Evolutionary conservation across 345 rosid genomes (phyloP).

Genomic region (Diplotaxis tenuifolia): DNA sequence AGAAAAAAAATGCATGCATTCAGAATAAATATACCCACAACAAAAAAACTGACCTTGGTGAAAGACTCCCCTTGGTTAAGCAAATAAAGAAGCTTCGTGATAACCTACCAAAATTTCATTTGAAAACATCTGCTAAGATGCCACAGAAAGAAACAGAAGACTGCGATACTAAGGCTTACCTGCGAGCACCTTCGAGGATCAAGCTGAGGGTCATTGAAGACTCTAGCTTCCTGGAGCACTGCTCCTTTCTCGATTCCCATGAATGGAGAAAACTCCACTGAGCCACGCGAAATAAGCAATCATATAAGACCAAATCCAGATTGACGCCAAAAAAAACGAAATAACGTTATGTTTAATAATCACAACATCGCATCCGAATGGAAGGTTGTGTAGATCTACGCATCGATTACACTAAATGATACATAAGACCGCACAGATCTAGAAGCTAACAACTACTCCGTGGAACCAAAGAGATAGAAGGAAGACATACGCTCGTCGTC

Average conservation of each 20-base stretch:
- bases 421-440: conserved; percentile 44
- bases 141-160: conserved; percentile 6
- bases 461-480: background rate
- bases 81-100: conserved; percentile 87
- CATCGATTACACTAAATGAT: background rate
- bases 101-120: conserved; percentile 43
- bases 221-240: conserved; percentile 96
- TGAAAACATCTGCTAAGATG: background rate
- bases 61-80: conserved; percentile 95
- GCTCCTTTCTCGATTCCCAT: conserved; percentile 97
- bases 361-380: background rate
- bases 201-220: conserved; percentile 95
- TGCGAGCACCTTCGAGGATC: conserved; percentile 97
- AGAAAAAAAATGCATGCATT: background rate
- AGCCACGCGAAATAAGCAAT: conserved; percentile 10
- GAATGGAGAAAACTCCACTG: conserved; percentile 90
- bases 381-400: conserved; percentile 8
- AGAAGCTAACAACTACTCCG: conserved; percentile 42
- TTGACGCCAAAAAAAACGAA: background rate
- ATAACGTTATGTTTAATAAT: background rate
- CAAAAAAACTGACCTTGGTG: conserved; percentile 58
- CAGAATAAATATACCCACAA: background rate
- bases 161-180: conserved; percentile 44
- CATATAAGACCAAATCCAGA: background rate
- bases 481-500: conserved; percentile 83